phyloP scores from a whole-genome alignment of 768 basidiomycete species.

The Auricularia sp. region DNA sequence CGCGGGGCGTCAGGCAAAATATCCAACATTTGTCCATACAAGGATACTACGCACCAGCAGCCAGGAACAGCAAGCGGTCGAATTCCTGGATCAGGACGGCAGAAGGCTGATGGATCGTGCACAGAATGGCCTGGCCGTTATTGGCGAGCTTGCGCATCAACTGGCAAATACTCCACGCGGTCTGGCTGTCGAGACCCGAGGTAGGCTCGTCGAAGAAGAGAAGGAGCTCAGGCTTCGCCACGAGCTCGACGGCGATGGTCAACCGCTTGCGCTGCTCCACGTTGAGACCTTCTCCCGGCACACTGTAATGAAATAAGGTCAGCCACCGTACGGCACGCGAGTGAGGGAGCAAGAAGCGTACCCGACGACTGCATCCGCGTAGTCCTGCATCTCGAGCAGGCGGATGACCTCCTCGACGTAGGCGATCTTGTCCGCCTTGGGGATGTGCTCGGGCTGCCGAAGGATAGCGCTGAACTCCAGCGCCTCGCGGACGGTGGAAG shows the following conservation, averaged over 20 bases:
- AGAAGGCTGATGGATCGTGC: constrained; percentile 83
- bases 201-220: constrained; percentile 88
- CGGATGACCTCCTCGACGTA: constrained; percentile 39
- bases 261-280: constrained; percentile 35
- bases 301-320: constrained; percentile 8
- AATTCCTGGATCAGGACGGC: constrained; percentile 28
- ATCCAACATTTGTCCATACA: background rate
- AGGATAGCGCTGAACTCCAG: constrained; percentile 36
- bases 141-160: constrained; percentile 71
- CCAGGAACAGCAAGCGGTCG: constrained; percentile 27
- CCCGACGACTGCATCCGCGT: constrained; percentile 35
- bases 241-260: constrained; percentile 46
- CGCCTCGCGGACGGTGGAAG: constrained; percentile 40
- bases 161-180: constrained; percentile 70
- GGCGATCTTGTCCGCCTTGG: constrained; percentile 32
- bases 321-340: constrained; percentile 4
- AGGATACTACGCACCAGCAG: background rate
- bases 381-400: constrained; percentile 36
- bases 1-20: background rate
- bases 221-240: constrained; percentile 57
- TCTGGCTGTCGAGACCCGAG: constrained; percentile 77
- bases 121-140: constrained; percentile 81
- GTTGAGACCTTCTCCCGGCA: constrained; percentile 19
- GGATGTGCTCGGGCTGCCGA: constrained; percentile 31
- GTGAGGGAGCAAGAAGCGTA: constrained; percentile 10